Evolutionary conservation across 768 basidiomycete species (phyloP), one percentile per base, ranked within the genome.

Genomic region (Panaeolus cyanescens): DNA sequence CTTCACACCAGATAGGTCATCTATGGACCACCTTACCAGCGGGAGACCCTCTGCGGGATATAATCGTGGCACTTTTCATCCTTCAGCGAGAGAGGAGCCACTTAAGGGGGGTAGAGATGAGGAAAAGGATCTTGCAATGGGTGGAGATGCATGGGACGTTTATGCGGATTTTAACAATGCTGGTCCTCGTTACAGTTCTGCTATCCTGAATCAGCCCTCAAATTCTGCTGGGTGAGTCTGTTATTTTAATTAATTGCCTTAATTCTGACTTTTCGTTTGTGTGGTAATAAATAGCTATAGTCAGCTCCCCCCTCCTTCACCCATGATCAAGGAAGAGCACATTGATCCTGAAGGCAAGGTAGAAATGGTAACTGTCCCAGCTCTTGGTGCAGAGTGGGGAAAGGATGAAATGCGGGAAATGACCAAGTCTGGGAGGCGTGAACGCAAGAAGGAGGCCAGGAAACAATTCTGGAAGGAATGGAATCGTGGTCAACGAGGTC

Each of bases 311-410:
- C 76, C 79, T 25, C 68, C 76, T 42, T 72, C 72, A 4, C 72
- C 77, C 6, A 55, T 72, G 4, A 70, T 73, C 70, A 59, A 80
- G 76, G 83, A 82, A 28, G 78, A 79, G 30, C 60, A 67, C n/a
- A 42, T 68, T 10, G 80, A 80, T 40, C 56, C 74, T 17, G 59
- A 67, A 4, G 79, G 79, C 9, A 86, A 84, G 3, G 91, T 95
- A 22, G 95, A 98, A 74, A 81, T 96, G 72, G 90, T 96, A 42
- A 96, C 95, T 0, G 93, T 97, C 0, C 95, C 95, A 2, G 92
- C 92, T 2, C 80, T 98, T 2, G 95, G 95, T 19, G 78, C 95
- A 0, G 95, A 98, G 76, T 98, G 95, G 95, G 83, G 83, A 25
- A 86, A 87, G 55, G 77, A 83, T 19, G 95, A 98, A 71, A 75